Evolutionary conservation across 805 yeast species (phyloP).

Genomic region (Starmera amethionina): DNA sequence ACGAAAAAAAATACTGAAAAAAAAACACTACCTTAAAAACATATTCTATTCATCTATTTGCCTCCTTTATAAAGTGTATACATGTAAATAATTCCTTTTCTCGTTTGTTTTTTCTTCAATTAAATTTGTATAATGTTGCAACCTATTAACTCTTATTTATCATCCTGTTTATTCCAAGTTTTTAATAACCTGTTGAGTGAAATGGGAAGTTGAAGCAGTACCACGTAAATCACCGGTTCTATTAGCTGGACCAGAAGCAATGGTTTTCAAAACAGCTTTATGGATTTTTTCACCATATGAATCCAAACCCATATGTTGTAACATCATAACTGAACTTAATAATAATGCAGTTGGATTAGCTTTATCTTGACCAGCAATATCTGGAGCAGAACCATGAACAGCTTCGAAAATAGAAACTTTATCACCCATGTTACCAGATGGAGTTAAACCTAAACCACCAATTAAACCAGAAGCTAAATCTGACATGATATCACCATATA

Average conservation of each 20-base stretch:
- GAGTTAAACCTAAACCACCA: slow-evolving; percentile 98
- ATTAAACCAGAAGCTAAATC: slow-evolving; percentile 96
- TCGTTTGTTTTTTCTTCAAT: too few species aligned
- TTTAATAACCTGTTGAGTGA: slow-evolving; percentile 84
- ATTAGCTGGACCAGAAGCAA: slow-evolving; percentile 92
- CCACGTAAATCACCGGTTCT: slow-evolving; percentile 97
- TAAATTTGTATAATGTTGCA: too few species aligned
- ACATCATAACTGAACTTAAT: slow-evolving; percentile 96
- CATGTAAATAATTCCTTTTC: too few species aligned
- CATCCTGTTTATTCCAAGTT: slow-evolving; percentile 18
- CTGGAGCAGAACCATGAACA: slow-evolving; percentile 99
- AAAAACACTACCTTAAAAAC: too few species aligned
- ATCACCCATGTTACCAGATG: slow-evolving; percentile 99
- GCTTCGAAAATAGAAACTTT: slow-evolving; percentile 97
- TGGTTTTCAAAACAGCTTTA: slow-evolving; percentile 73
- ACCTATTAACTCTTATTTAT: too few species aligned
- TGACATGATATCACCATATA: slow-evolving; percentile 98
- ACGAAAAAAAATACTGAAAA: too few species aligned
- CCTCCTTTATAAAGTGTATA: too few species aligned
- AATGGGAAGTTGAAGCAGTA: slow-evolving; percentile 76
- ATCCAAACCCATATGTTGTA: slow-evolving; percentile 93
- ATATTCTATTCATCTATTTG: too few species aligned
- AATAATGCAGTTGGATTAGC: slow-evolving; percentile 98
- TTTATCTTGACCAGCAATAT: slow-evolving; percentile 96
- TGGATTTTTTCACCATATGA: slow-evolving; percentile 78